Conservation (phyloP, 805 yeast species). For the Lipomyces anomalus region DNA sequence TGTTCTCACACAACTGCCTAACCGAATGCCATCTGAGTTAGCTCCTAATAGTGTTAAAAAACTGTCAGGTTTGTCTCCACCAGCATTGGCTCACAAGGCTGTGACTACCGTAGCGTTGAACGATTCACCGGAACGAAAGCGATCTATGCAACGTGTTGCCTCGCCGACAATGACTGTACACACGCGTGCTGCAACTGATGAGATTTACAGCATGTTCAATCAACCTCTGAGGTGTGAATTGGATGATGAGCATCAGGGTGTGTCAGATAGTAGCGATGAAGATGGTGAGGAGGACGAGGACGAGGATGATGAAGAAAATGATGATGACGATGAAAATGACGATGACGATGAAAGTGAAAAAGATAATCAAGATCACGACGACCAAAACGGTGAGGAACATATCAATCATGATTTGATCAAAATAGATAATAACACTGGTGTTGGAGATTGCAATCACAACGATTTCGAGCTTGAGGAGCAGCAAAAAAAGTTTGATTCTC, state of each 20-base stretch:
- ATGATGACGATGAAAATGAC: constrained; percentile 15
- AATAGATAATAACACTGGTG: background rate
- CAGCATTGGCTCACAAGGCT: too few relatives aligned
- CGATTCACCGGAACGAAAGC: too few relatives aligned
- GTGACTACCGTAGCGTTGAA: too few relatives aligned
- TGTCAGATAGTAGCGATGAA: constrained; percentile 17
- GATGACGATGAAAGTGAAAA: constrained; percentile 17
- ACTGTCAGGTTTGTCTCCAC: too few relatives aligned
- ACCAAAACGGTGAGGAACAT: constrained; percentile 9
- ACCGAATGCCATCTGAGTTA: too few relatives aligned
- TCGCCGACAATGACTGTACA: constrained; percentile 78
- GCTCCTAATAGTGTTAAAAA: too few relatives aligned
- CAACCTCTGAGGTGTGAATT: constrained; percentile 38
- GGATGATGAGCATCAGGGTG: constrained; percentile 12
- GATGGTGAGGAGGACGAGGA: constrained; percentile 27
- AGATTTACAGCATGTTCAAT: constrained; percentile 70
- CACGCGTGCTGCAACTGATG: constrained; percentile 69
- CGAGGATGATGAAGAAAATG: constrained; percentile 23
- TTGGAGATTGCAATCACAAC: background rate
- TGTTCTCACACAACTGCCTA: too few relatives aligned
- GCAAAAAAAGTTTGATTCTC: background rate
- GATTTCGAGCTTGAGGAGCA: background rate
- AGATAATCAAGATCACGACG: constrained; percentile 11
- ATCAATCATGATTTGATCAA: constrained; percentile 3
- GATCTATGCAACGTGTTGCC: too few relatives aligned